phyloP scores from a whole-genome alignment of 352 stramenopile species.

The Bremia lactucae region DNA sequence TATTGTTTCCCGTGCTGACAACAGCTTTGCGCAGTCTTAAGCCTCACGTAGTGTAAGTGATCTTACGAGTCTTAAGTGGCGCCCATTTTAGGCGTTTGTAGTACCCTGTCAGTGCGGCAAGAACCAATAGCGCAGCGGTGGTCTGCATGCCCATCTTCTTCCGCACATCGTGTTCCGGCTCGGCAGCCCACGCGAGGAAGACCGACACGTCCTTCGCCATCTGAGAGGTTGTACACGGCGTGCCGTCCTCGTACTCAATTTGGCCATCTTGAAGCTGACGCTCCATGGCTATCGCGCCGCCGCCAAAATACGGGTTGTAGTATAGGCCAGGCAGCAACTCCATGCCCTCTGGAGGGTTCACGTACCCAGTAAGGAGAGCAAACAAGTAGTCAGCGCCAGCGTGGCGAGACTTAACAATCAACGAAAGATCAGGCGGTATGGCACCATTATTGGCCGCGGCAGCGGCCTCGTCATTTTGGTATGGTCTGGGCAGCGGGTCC shows the following conservation, averaged over 20 bases:
- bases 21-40: conserved; percentile 1
- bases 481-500: conserved; percentile 92
- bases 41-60: conserved; percentile 94
- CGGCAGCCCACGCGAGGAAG: conserved; percentile 95
- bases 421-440: conserved; percentile 94
- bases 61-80: conserved; percentile 96
- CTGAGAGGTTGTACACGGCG: conserved; percentile 93
- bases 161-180: conserved; percentile 95
- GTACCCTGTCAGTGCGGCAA: conserved; percentile 90
- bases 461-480: conserved; percentile 96
- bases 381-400: conserved; percentile 96
- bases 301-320: conserved; percentile 99
- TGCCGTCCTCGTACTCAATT: conserved; percentile 97
- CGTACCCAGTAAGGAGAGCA: conserved; percentile 94
- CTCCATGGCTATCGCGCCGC: conserved; percentile 97
- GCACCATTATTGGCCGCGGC: conserved; percentile 95
- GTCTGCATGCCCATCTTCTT: conserved; percentile 97
- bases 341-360: conserved; percentile 88
- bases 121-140: conserved; percentile 85
- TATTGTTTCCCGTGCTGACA: conserved; percentile 9
- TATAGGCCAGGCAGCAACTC: conserved; percentile 84
- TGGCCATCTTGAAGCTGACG: conserved; percentile 94
- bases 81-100: conserved; percentile 98
- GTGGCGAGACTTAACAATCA: conserved; percentile 96
- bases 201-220: conserved; percentile 96